Base-by-base conservation (phyloP, 2,329 filamentous ascomycete species). In the Knufia fluminis region DNA sequence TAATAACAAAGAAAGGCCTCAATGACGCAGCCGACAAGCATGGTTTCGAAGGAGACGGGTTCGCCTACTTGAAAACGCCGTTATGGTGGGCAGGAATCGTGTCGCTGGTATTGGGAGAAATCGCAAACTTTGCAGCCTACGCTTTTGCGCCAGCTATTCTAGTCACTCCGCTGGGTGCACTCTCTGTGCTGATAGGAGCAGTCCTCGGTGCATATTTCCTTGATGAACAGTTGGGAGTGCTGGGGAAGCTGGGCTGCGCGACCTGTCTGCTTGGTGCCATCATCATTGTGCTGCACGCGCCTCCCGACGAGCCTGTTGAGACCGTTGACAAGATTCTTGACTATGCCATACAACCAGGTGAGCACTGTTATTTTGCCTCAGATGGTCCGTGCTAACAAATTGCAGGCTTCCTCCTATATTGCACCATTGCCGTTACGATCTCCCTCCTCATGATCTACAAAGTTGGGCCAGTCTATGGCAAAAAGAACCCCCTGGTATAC, bases 101-200 rank as follows among this genome's bases (percentile, higher is more conserved):
- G 57, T 94, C 89, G 63, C 80, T 98, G 79, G 85, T 89, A 53
- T 71, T 94, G 39, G 92, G 92, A 63, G 92, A 98, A 71, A 74
- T 96, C 51, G 94, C 89, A 71, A 98, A 98, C 69, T 98, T 98
- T 66, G 90, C 90, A 45, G 92, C 92, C 54, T 98, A 98, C 66
- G 92, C 92, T 6, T 98, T 97, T 69, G 92, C 92, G 57, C 92
- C 92, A 35, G 94, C 92, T n/a, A 98, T 98, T 68, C 77, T 98
- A 47, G 92, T 98, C 35, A 98, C 92, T 3, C 92, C 92, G 22
- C 74, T 98, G 20, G 92, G 92, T 54, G 92, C 92, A 49, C 76
- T 98, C 54, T 92, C 87, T 64, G 94, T 98, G 51, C 74, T 98
- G 57, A 96, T 98, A 62, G 92, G 89, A 57, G 90, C 92, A 17